phyloP scores from a whole-genome alignment of 306 rosid genomes.

The cucumber (Cucumis sativus) region DNA sequence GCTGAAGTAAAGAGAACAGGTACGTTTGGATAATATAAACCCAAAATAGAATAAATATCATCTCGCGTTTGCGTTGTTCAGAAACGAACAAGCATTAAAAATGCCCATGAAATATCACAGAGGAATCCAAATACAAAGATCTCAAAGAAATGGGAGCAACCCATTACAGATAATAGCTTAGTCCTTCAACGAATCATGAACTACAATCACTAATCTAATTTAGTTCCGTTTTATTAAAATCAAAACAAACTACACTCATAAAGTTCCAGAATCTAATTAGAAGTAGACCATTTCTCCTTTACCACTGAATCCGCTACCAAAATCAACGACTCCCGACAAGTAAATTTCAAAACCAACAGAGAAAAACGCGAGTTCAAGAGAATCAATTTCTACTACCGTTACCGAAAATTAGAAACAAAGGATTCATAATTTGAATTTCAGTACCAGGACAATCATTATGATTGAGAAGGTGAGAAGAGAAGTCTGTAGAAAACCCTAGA shows the following conservation, averaged over 20 bases:
- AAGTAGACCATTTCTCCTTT: not conserved
- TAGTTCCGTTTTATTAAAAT: too few species aligned
- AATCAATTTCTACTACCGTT: not conserved
- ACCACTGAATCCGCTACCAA: not conserved
- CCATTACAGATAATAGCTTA: not conserved
- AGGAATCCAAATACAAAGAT: not conserved
- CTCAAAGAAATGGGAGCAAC: not conserved
- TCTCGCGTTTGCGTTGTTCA: not conserved
- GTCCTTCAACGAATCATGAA: not conserved
- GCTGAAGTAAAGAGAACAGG: not conserved
- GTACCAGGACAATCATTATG: slow-evolving; percentile 13
- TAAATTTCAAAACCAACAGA: not conserved
- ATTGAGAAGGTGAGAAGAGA: slow-evolving; percentile 43
- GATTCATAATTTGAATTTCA: not conserved
- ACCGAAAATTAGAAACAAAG: not conserved
- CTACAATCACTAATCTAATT: not conserved
- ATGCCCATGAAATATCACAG: not conserved
- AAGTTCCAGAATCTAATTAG: not conserved
- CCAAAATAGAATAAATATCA: not conserved
- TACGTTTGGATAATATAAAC: not conserved
- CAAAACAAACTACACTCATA: not conserved
- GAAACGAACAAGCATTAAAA: not conserved
- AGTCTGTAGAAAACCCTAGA: slow-evolving; percentile 22
- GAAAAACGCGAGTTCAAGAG: not conserved
- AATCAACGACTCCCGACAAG: not conserved